Conservation (phyloP, 208 protist genomes). For the Polymyxa betae region DNA sequence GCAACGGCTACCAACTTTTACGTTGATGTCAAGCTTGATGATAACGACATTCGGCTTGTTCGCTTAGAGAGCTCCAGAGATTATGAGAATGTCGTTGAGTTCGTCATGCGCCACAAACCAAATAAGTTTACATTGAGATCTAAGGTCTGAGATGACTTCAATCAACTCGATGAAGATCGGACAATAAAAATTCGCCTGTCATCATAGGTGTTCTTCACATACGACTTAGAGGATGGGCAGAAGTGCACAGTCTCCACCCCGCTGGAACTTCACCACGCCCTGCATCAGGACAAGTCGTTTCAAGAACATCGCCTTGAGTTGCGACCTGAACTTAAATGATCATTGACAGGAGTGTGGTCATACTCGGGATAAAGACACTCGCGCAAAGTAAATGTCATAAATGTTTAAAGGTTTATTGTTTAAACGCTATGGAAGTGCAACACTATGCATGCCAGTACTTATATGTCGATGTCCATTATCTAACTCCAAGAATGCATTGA, state of each 20-base stretch:
- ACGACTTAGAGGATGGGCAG: background rate
- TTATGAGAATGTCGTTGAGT: constrained; percentile 32
- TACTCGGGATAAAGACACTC: background rate
- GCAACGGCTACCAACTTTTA: constrained; percentile 24
- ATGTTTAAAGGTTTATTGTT: no score
- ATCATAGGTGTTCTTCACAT: constrained; percentile 34
- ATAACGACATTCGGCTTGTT: constrained; percentile 5
- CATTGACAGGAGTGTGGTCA: no score
- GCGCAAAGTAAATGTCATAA: background rate
- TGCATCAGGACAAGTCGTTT: constrained; percentile 13
- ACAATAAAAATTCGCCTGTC: no score
- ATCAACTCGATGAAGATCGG: no score
- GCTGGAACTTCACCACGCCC: constrained; percentile 25
- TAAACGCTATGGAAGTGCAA: background rate
- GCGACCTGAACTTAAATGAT: no score
- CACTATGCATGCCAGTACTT: constrained; percentile 8
- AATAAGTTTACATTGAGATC: background rate
- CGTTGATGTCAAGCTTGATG: background rate
- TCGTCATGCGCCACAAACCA: constrained; percentile 16
- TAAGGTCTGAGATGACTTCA: background rate
- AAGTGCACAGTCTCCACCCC: background rate
- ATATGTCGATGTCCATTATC: constrained; percentile 29
- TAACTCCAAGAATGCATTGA: background rate
- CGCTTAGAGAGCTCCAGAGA: constrained; percentile 34
- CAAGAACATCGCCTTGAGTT: background rate